Base-by-base conservation (phyloP, 208 protist genomes). In the Entamoeba dispar region DNA sequence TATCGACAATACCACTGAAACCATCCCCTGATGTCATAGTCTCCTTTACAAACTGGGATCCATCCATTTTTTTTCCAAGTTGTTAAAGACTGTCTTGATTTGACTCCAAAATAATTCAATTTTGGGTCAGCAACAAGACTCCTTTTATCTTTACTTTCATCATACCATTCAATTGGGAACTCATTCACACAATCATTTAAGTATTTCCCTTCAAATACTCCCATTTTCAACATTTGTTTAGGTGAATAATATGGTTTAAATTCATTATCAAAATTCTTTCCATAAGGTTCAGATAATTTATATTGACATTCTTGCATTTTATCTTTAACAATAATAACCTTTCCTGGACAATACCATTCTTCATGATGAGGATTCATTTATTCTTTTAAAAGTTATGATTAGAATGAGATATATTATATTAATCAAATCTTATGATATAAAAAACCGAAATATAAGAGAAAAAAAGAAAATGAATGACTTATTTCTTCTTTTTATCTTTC, bases 151-250 rank as follows among this genome's bases (percentile, higher is more conserved):
- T 49, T 91, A 19, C 34, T 49, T 12, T 93, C 73, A 1, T 92
- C 92, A 47, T 93, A 93, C 92, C 92, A 93, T 69, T 93, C 92
- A 38, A 86, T 86, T 92, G 92, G 92, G 12, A 93, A 93, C 12
- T 93, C 92, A 31, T 55, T 49, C 14, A 93, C 10, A 52, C 0
- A 93, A 47, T 93, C 92, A 47, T 93, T 93, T 14, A 93, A 19
- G 3, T 93, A 93, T 38, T 93, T 90, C 2, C 92, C 92, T 52
- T 93, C 92, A 93, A 93, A 93, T 8, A 93, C 91, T 8, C 92
- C 92, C 8, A 93, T 31, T 14, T n/a, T 50, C 50, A 93, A 69
- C 92, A 93, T 90, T 52, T 93, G 14, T 49, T 31, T 47, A 15
- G 92, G 92, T n/a, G 51, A 47, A 6, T 91, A 90, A 38, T 6